Evolutionary conservation across 2,329 filamentous ascomycete genomes (phyloP).

Genomic region (Colletotrichum musae): DNA sequence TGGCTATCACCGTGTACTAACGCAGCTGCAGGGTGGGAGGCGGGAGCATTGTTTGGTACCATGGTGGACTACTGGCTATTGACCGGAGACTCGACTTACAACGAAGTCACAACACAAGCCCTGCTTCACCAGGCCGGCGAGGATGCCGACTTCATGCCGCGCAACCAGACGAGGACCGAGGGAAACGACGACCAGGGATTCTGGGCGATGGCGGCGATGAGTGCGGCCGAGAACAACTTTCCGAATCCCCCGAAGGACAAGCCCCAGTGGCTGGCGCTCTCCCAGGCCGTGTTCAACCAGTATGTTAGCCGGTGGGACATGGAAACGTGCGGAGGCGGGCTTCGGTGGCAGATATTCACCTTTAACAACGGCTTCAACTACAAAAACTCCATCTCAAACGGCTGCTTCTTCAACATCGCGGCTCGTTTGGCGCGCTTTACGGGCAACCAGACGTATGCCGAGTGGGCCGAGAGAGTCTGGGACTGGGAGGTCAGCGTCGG

Average conservation of each 20-base stretch:
- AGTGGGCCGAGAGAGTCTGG: conserved; percentile 81
- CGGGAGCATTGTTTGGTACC: conserved; percentile 79
- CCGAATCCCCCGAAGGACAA: conserved; percentile 74
- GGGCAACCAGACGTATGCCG: conserved; percentile 81
- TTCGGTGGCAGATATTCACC: conserved; percentile 89
- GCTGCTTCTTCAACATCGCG: conserved; percentile 78
- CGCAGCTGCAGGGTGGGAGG: conserved; percentile 75
- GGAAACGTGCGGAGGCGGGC: conserved; percentile 76
- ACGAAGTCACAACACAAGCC: conserved; percentile 70
- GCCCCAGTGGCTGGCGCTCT: conserved; percentile 84
- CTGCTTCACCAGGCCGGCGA: conserved; percentile 73
- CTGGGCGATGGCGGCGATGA: conserved; percentile 88
- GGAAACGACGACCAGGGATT: conserved; percentile 87
- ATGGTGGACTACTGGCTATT: conserved; percentile 81
- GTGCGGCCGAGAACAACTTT: conserved; percentile 83
- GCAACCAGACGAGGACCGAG: conserved; percentile 72
- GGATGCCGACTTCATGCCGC: conserved; percentile 75
- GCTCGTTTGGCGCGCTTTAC: conserved; percentile 84
- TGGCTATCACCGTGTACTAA: conserved; percentile 63
- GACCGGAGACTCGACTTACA: conserved; percentile 77
- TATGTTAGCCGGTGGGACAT: conserved; percentile 81
- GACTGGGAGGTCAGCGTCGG: conserved; percentile 72
- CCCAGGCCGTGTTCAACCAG: conserved; percentile 85
- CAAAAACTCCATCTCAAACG: conserved; percentile 79
- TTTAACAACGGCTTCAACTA: conserved; percentile 81